A percentile compares a stretch with the other conserved stretches of the same genome.
Evolutionary conservation across 192 early-diverging fungal genomes (phyloP).

Genomic region (Pecoramyces ruminantium): DNA sequence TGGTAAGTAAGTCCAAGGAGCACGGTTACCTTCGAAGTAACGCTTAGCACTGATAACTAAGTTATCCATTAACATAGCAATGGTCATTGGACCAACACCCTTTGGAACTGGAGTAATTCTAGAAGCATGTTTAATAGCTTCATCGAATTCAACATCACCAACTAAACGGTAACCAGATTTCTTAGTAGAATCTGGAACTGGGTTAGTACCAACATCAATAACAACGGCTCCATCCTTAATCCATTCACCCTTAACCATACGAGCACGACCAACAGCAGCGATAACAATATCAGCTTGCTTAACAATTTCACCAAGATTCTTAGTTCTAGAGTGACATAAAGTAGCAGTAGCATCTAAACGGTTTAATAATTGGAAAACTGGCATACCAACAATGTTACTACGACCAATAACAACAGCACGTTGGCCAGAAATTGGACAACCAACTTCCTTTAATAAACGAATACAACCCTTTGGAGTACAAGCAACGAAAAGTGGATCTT

Average conservation of each 20-base stretch:
- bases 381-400: conserved; percentile 87
- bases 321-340: conserved; percentile 77
- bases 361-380: conserved; percentile 67
- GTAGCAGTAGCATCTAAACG: conserved; percentile 79
- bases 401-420: conserved; percentile 89
- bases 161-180: conserved; percentile 81
- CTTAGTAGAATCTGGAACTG: conserved; percentile 66
- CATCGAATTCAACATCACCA: conserved; percentile 80
- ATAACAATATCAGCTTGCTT: conserved; percentile 74
- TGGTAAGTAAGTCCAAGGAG: conserved; percentile 28
- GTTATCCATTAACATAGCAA: conserved; percentile 92
- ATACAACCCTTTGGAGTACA: conserved; percentile 95
- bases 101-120: conserved; percentile 89
- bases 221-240: conserved; percentile 83
- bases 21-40: conserved; percentile 21
- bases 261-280: conserved; percentile 67
- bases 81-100: conserved; percentile 98
- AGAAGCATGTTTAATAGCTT: conserved; percentile 48
- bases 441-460: conserved; percentile 56
- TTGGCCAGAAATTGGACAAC: conserved; percentile 37
- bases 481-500: conserved; percentile 69
- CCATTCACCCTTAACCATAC: conserved; percentile 83
- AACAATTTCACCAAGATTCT: conserved; percentile 58
- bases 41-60: conserved; percentile 61
- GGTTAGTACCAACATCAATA: conserved; percentile 96